Conservation (phyloP, 768 basidiomycete species). For the Tephrocybe sp. region DNA sequence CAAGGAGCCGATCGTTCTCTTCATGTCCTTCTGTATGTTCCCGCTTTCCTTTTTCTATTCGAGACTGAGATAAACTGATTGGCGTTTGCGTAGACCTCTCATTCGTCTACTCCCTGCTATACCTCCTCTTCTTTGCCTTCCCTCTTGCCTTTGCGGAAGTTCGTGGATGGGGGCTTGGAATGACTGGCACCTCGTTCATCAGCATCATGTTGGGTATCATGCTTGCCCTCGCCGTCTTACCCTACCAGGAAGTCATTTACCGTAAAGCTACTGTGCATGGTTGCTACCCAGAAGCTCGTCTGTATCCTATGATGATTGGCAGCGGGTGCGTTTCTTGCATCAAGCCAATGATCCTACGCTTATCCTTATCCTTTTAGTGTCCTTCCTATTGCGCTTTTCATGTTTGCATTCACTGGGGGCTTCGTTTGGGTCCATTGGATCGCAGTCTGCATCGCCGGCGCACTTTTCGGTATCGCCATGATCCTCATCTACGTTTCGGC, state of each 20-base stretch:
- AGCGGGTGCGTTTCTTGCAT: conserved; percentile 26
- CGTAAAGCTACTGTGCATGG: conserved; percentile 29
- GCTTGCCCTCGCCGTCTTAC: conserved; percentile 27
- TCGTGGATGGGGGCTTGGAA: conserved; percentile 37
- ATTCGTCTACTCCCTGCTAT: conserved; percentile 42
- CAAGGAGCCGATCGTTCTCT: conserved; percentile 13
- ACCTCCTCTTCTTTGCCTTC: conserved; percentile 43
- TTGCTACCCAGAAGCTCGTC: conserved; percentile 41
- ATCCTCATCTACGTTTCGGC: conserved; percentile 42
- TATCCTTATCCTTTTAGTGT: conserved; percentile 18
- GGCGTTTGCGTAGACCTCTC: conserved; percentile 31
- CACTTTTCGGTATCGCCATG: conserved; percentile 39
- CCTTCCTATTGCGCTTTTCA: conserved; percentile 38
- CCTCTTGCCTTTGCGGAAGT: conserved; percentile 40
- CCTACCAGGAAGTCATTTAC: conserved; percentile 34
- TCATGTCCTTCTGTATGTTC: conserved; percentile 14
- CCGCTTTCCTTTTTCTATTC: not conserved
- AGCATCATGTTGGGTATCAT: conserved; percentile 42
- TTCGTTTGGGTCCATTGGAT: conserved; percentile 38
- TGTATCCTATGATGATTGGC: conserved; percentile 40
- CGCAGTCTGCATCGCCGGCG: conserved; percentile 32
- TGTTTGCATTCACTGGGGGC: conserved; percentile 43
- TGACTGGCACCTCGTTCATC: conserved; percentile 41
- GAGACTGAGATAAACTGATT: not conserved
- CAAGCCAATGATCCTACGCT: not conserved